Base-by-base conservation (phyloP, 352 stramenopile species). In the Blastocystis sp. region DNA sequence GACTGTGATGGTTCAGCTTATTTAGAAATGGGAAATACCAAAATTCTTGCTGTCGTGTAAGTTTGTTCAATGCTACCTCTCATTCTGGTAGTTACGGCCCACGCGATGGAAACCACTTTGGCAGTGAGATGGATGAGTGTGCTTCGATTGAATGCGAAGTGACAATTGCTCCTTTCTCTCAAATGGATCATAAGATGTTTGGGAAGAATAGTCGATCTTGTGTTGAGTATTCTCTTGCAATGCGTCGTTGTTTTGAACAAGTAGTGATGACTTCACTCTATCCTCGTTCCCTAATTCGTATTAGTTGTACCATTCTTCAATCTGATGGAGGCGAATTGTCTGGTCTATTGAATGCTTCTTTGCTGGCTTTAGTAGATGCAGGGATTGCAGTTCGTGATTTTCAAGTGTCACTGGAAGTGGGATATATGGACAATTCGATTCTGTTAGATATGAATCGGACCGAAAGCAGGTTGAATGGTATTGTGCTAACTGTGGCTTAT, bases 1-100 rank as follows among this genome's bases (percentile, higher is more conserved):
- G 75, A 86, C 27, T 86, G 75, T 14, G 75, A 86, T 35, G 75
- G 75, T 21, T 86, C 75, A 19, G 57, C 61, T 12, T 86, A 86
- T 32, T 27, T 86, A 21, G 75, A 86, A 51, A 86, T 86, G 75
- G 75, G 75, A 75, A 86, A 86, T 35, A 86, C 75, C 14, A 86
- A 86, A 35, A 57, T 86, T n/a, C 43, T 63, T 21, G 75, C 75
- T 29, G 57, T 86, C 16, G 75, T 86, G 75, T 86, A 52, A n/a
- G 21, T 74, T 75, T 7, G 24, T 54, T 78, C 1, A 16, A 4
- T 78, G 32, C n/a, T 51, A 32, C 7, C 14, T 21, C 0, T 75
- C 2, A 86, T 12, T 19, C 52, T 5, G 19, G 11, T 86, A 86
- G 75, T 24, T 86, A 86, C 29, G 75, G 75, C 54, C 75, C 75